Percentiles rank a stretch among this genome's conserved stretches.
Evolutionary conservation across 2,329 filamentous ascomycete genomes (phyloP).

Genomic region (Chrysosporium keratinophilum): DNA sequence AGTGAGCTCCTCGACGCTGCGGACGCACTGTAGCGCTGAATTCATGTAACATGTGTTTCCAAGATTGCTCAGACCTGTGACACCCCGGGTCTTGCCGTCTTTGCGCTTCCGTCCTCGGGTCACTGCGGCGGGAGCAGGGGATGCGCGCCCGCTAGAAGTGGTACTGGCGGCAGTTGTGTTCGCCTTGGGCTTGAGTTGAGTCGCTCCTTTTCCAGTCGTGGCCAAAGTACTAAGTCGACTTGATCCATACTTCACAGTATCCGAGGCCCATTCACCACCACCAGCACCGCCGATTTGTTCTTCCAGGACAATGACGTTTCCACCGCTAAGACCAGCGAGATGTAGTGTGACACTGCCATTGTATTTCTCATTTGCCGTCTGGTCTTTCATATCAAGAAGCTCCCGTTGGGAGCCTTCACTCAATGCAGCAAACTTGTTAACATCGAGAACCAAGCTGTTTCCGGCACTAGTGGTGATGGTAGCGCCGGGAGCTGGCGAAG

Average conservation of each 20-base stretch:
- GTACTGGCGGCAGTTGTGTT: constrained; percentile 31
- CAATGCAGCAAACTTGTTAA: constrained; percentile 53
- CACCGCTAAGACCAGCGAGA: constrained; percentile 56
- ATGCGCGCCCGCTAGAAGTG: constrained; percentile 50
- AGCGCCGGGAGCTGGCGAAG: constrained; percentile 36
- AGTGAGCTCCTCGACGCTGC: constrained; percentile 85
- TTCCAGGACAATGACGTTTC: constrained; percentile 73
- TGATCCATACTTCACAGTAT: constrained; percentile 30
- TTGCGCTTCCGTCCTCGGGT: constrained; percentile 63
- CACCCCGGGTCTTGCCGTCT: constrained; percentile 60
- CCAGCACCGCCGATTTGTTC: constrained; percentile 52
- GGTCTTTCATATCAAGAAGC: constrained; percentile 53
- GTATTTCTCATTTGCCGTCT: constrained; percentile 62
- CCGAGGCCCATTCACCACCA: constrained; percentile 48
- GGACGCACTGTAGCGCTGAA: constrained; percentile 86
- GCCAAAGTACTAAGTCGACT: constrained; percentile 43
- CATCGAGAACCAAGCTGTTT: constrained; percentile 50
- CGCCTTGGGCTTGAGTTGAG: constrained; percentile 25
- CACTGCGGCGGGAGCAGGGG: constrained; percentile 53
- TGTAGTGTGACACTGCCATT: constrained; percentile 62
- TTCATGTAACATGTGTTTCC: constrained; percentile 99
- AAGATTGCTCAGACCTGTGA: constrained; percentile 75
- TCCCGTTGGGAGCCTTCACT: constrained; percentile 55
- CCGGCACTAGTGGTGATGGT: constrained; percentile 34
- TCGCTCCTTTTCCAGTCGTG: constrained; percentile 29